Percentiles rank a stretch among this genome's conserved stretches.
phyloP scores from a whole-genome alignment of 306 rosid species.

The Cucumis melo region DNA sequence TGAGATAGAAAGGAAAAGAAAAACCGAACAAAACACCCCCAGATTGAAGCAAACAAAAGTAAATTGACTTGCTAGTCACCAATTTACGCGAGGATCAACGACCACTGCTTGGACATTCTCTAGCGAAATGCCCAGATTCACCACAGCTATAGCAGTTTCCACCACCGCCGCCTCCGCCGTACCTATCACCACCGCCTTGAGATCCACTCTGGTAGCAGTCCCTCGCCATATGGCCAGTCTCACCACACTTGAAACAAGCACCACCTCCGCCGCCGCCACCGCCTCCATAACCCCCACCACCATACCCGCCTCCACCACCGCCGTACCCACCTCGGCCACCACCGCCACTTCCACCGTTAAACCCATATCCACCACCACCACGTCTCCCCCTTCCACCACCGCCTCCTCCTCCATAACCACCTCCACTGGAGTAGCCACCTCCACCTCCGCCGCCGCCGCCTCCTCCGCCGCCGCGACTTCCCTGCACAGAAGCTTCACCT shows the following conservation, averaged over 20 bases:
- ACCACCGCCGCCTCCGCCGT: constrained; percentile 27
- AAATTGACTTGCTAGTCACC: neutral
- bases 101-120: constrained; percentile 31
- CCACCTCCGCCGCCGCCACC: constrained; percentile 19
- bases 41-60: neutral
- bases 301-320: constrained; percentile 24
- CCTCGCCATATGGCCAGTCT: constrained; percentile 19
- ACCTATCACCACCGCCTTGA: constrained; percentile 10
- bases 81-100: constrained; percentile 13
- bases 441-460: constrained; percentile 21
- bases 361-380: constrained; percentile 28
- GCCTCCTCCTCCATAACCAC: constrained; percentile 2
- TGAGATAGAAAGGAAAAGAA: neutral
- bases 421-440: constrained; percentile 12
- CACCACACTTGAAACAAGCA: constrained; percentile 42
- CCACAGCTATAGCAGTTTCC: constrained; percentile 41
- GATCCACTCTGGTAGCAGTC: constrained; percentile 30
- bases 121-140: constrained; percentile 43
- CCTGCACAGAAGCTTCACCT: constrained; percentile 36
- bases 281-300: constrained; percentile 14
- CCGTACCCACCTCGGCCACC: constrained; percentile 20
- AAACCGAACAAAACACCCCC: constrained; percentile 4
- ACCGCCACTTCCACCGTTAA: constrained; percentile 8
- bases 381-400: constrained; percentile 18
- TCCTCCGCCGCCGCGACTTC: constrained; percentile 41